Percentiles rank a stretch among this genome's conserved stretches.
phyloP scores from a whole-genome alignment of 106 monocot species.

The Allium sativum region DNA sequence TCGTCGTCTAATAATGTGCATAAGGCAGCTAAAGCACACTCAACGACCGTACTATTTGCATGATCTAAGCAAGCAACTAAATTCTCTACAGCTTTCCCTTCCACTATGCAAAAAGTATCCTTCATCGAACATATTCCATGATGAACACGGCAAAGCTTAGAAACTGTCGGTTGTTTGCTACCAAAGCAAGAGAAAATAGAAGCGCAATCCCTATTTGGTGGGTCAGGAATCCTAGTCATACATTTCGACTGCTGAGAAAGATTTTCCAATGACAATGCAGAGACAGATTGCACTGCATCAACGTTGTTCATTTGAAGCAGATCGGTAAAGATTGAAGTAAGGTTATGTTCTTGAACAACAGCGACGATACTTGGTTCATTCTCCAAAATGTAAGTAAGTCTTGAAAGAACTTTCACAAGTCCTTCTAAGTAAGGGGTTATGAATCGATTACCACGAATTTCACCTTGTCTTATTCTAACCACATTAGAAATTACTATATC shows the following conservation, averaged over 20 bases:
- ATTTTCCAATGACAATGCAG: conserved; percentile 71
- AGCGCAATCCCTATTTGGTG: conserved; percentile 23
- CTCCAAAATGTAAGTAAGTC: conserved; percentile 58
- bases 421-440: conserved; percentile 59
- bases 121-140: conserved; percentile 60
- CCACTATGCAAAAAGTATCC: conserved; percentile 76
- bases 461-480: conserved; percentile 34
- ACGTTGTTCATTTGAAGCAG: conserved; percentile 66
- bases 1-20: conserved; percentile 65
- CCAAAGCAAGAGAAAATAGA: conserved; percentile 39
- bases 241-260: conserved; percentile 65
- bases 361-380: conserved; percentile 26
- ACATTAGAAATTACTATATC: conserved; percentile 41
- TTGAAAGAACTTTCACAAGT: conserved; percentile 56
- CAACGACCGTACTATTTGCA: conserved; percentile 62
- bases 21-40: conserved; percentile 59
- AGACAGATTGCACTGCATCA: conserved; percentile 60
- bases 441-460: conserved; percentile 56
- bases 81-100: conserved; percentile 64
- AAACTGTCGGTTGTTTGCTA: conserved; percentile 11
- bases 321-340: conserved; percentile 59
- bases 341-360: conserved; percentile 48
- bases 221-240: conserved; percentile 30
- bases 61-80: conserved; percentile 80
- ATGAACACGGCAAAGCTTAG: conserved; percentile 54